Evolutionary conservation across 1,284 basidiomycete species (phyloP), one percentile per base, ranked within the genome.

Genomic region (Naganishia cerealis): DNA sequence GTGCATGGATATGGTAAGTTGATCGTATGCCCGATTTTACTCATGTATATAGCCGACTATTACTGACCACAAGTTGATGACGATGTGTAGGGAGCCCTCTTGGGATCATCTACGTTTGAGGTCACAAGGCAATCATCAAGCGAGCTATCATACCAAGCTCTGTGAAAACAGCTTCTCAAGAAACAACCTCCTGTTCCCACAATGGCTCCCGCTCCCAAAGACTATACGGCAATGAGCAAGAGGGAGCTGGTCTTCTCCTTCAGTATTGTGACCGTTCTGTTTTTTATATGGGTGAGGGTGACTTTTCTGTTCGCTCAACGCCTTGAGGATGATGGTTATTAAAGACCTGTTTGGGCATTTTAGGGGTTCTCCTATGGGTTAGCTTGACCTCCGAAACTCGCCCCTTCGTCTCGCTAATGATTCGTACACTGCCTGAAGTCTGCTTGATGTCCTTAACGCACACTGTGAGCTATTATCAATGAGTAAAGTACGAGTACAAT

Each of bases 401-500:
- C 12, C 3, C 15, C 7, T 8, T 1, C 24, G 46, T 24, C 13
- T 0, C 46, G 46, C n/a, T 50, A 6, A 52, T 5, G 9, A 26
- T 21, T 3, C 29, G 29, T 43, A 1, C 48, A 36, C 13, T 36
- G 18, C 15, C 24, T 26, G 10, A 16, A 62, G 59, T 53, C 69
- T 77, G 4, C 71, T 76, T 36, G 75, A 75, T 62, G 74, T 73
- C 12, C 65, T 75, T 33, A 73, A 73, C 48, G 68, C 71, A 33
- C 74, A 74, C 43, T 73, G 70, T 71, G 55, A 50, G 54, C 33
- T 10, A 24, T 6, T 5, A 29, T 13, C 36, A 12, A 12, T 33
- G 13, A 24, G 15, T 21, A 5, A 7, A 6, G 15, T 36, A 18
- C 40, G 40, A 12, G 18, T 46, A 2, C 12, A 7, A 18, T 15